Evolutionary conservation across 1,139 yeast species (phyloP), one percentile per base, ranked within the genome.

Genomic region (Pichia inconspicua): DNA sequence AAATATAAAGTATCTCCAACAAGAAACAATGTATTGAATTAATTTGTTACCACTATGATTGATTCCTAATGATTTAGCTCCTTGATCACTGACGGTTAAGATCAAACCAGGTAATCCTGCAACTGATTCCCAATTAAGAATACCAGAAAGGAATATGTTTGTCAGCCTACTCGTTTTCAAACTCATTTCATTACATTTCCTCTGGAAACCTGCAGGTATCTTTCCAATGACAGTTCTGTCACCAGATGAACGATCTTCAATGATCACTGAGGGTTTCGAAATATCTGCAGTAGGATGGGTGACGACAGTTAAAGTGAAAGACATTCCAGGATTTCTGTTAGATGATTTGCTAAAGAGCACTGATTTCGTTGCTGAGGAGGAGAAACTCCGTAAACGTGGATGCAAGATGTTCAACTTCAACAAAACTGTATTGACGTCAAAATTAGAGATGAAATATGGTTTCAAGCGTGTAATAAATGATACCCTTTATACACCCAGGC

Each of bases 31-130:
- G 64, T 78, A 84, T 41, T 75, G 70, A 34, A 74, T 58, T 30
- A 80, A 58, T 41, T 68, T 64, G 32, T 52, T 54, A 25, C 80
- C 80, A 42, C 62, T 55, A 44, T 78, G 74, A 48, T 66, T 68
- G 2, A 83, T 54, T 8, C 62, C 63, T 30, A 79, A 54, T 8
- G 72, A 66, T 43, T 75, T 74, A 48, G 77, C 75, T 1, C 90
- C 90, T 53, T 87, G 84, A 58, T 88, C 97, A 47, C 89, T 82
- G n/a, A 85, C 72, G 0, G 97, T 88, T 48, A 92, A 68, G 46
- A 90, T 78, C 57, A 88, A 68, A 0, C 98, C 98, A 0, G 97
- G 97, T 12, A 92, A 66, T 0, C 98, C 98, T 12, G 96, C 90
- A 6, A 89, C 69, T 25, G 82, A 74, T 7, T 75, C 66, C 97